phyloP scores from a whole-genome alignment of 345 rosid species.

The Raphanus raphanistrum region DNA sequence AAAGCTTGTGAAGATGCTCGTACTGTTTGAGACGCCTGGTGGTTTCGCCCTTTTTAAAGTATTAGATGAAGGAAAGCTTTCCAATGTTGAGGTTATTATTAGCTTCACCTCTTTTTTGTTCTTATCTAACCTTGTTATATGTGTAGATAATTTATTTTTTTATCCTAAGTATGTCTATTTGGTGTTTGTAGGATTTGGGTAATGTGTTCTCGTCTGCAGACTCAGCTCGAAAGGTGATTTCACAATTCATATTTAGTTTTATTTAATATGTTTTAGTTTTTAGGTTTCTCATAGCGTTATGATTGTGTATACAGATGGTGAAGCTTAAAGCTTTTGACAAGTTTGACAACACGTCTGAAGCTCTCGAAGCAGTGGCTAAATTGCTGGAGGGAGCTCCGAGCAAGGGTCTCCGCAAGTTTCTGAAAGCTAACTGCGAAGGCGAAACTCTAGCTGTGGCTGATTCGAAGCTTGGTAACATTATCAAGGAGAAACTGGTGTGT shows the following conservation, averaged over 20 bases:
- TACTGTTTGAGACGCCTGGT: constrained; percentile 2
- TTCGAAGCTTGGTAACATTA: constrained; percentile 90
- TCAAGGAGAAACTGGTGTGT: constrained; percentile 85
- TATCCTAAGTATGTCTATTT: background rate
- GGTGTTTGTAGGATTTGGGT: constrained; percentile 54
- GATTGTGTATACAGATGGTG: constrained; percentile 48
- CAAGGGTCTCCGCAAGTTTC: constrained; percentile 78
- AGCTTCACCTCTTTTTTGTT: background rate
- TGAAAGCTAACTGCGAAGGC: constrained; percentile 66
- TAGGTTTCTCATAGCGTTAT: background rate
- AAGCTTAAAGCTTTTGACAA: constrained; percentile 81
- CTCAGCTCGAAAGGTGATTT: constrained; percentile 57
- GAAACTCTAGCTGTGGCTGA: constrained; percentile 79
- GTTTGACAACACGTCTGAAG: constrained; percentile 92
- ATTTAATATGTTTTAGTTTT: background rate
- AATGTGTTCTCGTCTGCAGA: constrained; percentile 59
- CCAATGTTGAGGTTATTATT: background rate
- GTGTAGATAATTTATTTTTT: background rate
- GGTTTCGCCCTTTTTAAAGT: constrained; percentile 7
- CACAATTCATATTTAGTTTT: background rate
- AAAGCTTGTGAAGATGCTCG: background rate
- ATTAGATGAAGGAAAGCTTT: constrained; percentile 1
- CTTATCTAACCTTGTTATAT: background rate
- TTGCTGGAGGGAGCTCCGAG: constrained; percentile 69
- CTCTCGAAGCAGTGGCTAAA: constrained; percentile 72